These are phyloP conservation scores for Brettanomyces nanus DNA, from an alignment of 805 yeast species.

Conservation along the genomic window DNA sequence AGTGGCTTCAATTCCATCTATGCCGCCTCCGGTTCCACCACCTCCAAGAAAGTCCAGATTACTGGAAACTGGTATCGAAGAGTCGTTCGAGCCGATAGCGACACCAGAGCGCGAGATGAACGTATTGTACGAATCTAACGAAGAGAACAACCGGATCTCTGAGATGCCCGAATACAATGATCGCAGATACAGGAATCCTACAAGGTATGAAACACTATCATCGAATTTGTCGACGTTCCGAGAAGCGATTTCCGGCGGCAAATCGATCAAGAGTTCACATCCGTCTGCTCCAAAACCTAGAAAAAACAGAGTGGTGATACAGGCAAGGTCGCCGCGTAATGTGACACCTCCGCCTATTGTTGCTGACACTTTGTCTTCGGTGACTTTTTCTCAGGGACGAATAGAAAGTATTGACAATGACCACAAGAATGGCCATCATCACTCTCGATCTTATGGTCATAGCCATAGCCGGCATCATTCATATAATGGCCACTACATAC, in stretches of 20 bases:
- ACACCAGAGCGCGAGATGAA: slow-evolving; percentile 6
- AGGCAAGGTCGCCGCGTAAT: background rate
- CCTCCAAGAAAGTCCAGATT: slow-evolving; percentile 8
- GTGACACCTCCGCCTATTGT: too few relatives aligned
- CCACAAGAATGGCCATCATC: background rate
- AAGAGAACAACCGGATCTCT: background rate
- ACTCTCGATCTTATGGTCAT: background rate
- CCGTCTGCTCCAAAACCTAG: background rate
- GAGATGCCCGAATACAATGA: slow-evolving; percentile 3
- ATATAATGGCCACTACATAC: background rate
- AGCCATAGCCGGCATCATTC: background rate
- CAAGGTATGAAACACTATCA: slow-evolving; percentile 18
- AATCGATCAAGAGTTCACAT: too few relatives aligned
- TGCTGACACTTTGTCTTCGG: slow-evolving; percentile 6
- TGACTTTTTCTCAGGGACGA: slow-evolving; percentile 4
- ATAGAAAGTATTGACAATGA: slow-evolving; percentile 1
- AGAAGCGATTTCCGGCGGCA: slow-evolving; percentile 3
- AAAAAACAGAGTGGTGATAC: background rate
- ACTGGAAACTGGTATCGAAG: too few relatives aligned
- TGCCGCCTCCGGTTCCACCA: slow-evolving; percentile 16
- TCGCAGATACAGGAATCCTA: slow-evolving; percentile 12
- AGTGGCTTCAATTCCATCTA: background rate
- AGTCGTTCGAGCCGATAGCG: too few relatives aligned
- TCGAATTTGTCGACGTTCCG: slow-evolving; percentile 14
- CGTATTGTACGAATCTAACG: slow-evolving; percentile 21